Base-by-base conservation (phyloP, 176 grass and related monocot species). In the Saccharum spontaneum region DNA sequence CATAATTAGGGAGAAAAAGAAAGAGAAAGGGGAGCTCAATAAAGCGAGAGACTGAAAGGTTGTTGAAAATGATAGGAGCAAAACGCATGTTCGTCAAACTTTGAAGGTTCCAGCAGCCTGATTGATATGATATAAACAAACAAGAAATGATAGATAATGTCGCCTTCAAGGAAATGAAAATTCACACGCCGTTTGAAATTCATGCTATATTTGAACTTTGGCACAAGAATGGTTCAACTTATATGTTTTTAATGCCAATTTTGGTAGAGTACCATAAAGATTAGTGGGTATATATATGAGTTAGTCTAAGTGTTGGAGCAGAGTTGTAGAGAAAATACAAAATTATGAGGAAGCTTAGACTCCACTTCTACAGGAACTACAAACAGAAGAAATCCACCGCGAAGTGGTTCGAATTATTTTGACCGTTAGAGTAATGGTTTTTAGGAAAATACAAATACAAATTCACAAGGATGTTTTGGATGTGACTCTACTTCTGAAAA, bases 71-170 rank as follows among this genome's bases (percentile, higher is more conserved):
- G 63, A 69, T 43, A 26, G 36, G 48, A 34, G 13, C 4, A 30
- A 39, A 10, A 3, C 1, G 28, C 28, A 28, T 68, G 44, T 5
- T 74, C 16, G 71, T 82, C 71, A 82, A 87, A 77, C 71, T 70
- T 61, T 77, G 69, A 80, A 82, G 13, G 49, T 69, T 69, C 28
- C 8, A 36, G 24, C 28, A 3, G 34, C 0, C 8, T 67, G 9
- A 23, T 36, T 67, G 16, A 75, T 59, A 60, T 60, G 52, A 44
- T 26, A 44, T 26, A 40, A 68, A n/a, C 30, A 77, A 74, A 3
- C 10, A 22, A 7, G 30, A 73, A 86, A 73, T 28, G 22, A 28
- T 44, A 18, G 30, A 2, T 7, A 0, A 3, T 26, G 39, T 84
- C 69, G 10, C 28, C 44, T 83, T 83, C 54, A 1, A 22, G 3